Conservation (phyloP, 1,139 yeast species). For the Hansenula lynferdii region DNA sequence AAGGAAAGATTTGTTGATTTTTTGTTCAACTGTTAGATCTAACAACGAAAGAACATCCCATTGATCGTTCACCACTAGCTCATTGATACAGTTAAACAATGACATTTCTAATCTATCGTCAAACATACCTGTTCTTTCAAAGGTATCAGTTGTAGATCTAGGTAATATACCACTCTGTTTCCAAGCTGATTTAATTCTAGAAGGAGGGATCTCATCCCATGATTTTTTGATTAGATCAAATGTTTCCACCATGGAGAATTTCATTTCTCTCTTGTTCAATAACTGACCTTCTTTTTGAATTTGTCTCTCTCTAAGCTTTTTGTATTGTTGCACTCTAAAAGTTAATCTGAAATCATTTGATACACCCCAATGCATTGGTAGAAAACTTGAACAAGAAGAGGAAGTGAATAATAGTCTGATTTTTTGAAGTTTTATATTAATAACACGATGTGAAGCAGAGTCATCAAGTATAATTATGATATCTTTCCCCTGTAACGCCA, state of each 20-base stretch:
- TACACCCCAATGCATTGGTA: conserved; percentile 65
- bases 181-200: conserved; percentile 50
- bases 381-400: conserved; percentile 31
- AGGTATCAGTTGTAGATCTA: conserved; percentile 19
- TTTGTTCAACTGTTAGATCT: conserved; percentile 54
- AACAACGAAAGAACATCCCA: conserved; percentile 57
- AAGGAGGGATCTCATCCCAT: conserved; percentile 47
- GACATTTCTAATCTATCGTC: conserved; percentile 31
- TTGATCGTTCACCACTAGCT: conserved; percentile 44
- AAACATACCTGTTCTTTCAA: conserved; percentile 22
- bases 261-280: conserved; percentile 31
- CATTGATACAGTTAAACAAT: conserved; percentile 38
- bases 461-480: conserved; percentile 56
- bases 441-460: conserved; percentile 57
- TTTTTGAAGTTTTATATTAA: conserved; percentile 50
- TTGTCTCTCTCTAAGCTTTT: conserved; percentile 39
- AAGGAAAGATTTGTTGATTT: conserved; percentile 47
- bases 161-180: conserved; percentile 37
- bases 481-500: conserved; percentile 39
- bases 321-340: conserved; percentile 56
- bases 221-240: conserved; percentile 54
- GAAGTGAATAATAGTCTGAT: conserved; percentile 40
- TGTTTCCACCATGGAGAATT: conserved; percentile 47
- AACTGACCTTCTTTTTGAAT: conserved; percentile 2
- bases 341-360: conserved; percentile 56